Conservation (phyloP, 2,329 filamentous ascomycete genomes). For the Diaporthe capsici region DNA sequence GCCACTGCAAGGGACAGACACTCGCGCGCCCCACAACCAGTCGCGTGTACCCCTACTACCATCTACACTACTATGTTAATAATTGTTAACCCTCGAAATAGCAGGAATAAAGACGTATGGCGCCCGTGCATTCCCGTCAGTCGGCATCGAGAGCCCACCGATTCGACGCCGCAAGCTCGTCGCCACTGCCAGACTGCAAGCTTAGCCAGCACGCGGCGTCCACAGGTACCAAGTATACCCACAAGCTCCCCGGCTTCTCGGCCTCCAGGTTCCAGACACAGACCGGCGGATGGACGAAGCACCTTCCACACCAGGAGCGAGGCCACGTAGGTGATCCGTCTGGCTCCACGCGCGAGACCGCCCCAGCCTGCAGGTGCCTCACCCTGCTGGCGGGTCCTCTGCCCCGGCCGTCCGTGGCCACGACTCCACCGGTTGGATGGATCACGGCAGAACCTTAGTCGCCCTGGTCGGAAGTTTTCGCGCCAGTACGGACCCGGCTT, state of each 20-base stretch:
- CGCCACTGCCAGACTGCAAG: neutral
- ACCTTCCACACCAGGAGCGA: conserved; percentile 4
- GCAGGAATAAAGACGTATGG: neutral
- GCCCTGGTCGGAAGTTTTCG: conserved; percentile 21
- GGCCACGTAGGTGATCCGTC: conserved; percentile 23
- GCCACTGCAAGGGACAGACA: neutral
- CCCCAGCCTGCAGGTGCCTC: conserved; percentile 11
- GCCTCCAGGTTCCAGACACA: neutral
- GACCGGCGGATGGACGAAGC: neutral
- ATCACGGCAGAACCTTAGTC: conserved; percentile 2
- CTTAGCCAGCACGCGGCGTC: neutral
- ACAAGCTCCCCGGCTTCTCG: neutral
- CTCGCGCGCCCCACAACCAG: neutral
- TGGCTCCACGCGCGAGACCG: conserved; percentile 16
- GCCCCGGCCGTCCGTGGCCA: conserved; percentile 1
- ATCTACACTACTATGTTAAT: neutral
- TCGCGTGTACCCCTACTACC: neutral
- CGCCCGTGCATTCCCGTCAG: neutral
- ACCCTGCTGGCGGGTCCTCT: conserved; percentile 5
- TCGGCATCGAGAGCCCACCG: neutral
- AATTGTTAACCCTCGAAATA: neutral
- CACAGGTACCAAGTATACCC: no score
- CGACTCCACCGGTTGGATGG: conserved; percentile 1
- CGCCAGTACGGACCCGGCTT: conserved; percentile 26
- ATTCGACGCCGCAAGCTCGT: neutral